Evolutionary conservation across 192 early-diverging fungal genomes (phyloP).

Genomic region (Diversispora eburnea): DNA sequence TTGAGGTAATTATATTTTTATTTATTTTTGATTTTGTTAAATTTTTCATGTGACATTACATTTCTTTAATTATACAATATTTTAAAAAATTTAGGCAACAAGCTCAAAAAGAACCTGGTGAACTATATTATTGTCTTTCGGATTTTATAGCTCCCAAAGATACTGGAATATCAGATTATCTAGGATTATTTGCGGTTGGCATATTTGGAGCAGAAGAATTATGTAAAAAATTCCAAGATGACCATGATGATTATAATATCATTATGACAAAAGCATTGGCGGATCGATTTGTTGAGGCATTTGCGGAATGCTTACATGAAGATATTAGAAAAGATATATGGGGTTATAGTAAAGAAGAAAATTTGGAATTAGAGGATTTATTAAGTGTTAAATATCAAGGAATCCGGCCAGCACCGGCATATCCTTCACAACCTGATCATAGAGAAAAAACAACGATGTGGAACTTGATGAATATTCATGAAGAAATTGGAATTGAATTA

Average conservation of each 20-base stretch:
- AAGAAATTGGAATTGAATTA: constrained; percentile 77
- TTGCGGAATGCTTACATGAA: constrained; percentile 88
- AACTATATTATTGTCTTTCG: constrained; percentile 84
- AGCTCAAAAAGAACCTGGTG: constrained; percentile 66
- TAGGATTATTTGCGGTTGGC: constrained; percentile 87
- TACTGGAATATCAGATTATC: constrained; percentile 74
- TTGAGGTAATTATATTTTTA: constrained; percentile 61
- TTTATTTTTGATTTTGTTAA: not conserved
- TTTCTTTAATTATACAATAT: not conserved
- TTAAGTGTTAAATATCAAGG: constrained; percentile 92
- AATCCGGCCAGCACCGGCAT: constrained; percentile 92
- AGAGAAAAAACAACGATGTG: constrained; percentile 94
- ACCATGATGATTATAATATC: constrained; percentile 85
- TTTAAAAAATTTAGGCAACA: constrained; percentile 32
- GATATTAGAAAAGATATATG: constrained; percentile 83
- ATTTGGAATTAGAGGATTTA: constrained; percentile 72
- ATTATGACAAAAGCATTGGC: constrained; percentile 97
- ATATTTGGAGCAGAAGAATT: constrained; percentile 90
- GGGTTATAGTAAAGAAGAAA: constrained; percentile 84
- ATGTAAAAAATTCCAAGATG: constrained; percentile 70
- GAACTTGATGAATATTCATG: constrained; percentile 76
- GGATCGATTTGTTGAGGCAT: constrained; percentile 89
- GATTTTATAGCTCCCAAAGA: constrained; percentile 88
- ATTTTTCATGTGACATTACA: not conserved
- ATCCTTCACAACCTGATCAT: constrained; percentile 94